Base-by-base conservation (phyloP, 345 rosid genomes). In the Euphorbia tirucalli region DNA sequence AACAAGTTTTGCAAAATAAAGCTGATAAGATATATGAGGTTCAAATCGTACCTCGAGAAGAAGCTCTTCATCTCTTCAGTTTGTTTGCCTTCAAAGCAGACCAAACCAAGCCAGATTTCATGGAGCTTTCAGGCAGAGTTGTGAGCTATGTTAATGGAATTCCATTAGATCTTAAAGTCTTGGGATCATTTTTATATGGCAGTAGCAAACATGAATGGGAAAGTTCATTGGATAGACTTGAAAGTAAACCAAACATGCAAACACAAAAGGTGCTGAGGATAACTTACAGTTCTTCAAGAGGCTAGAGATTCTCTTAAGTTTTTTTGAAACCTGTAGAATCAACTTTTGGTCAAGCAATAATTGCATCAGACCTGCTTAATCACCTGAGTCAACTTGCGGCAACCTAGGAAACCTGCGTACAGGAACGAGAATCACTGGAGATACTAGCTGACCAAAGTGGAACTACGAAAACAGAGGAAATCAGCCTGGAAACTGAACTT, bases 1-100 rank as follows among this genome's bases (percentile, higher is more conserved):
- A 55, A 35, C 61, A 68, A 21, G 48, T 68, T 13, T 32, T 67
- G 54, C 37, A 18, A 52, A 18, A 68, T 31, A 15, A n/a, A 66
- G 57, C 7, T 10, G 70, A 66, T 27, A 4, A 30, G 7, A 28
- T 37, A 16, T 67, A 50, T 31, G 32, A 68, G 18, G 71, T 52
- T 7, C 44, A 52, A 54, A 0, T 68, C 2, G n/a, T n/a, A n/a
- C n/a, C n/a, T n/a, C n/a, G n/a, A n/a, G n/a, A n/a, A n/a, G n/a
- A n/a, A n/a, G n/a, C n/a, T n/a, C n/a, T n/a, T n/a, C n/a, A n/a
- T n/a, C n/a, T n/a, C n/a, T n/a, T n/a, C n/a, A n/a, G n/a, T n/a
- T n/a, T n/a, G n/a, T n/a, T n/a, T n/a, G n/a, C n/a, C n/a, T n/a
- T n/a, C n/a, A n/a, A n/a, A n/a, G n/a, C n/a, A n/a, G n/a, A n/a